Conservation (phyloP, 179 eudicot genomes). For the Patellifolia procumbens region DNA sequence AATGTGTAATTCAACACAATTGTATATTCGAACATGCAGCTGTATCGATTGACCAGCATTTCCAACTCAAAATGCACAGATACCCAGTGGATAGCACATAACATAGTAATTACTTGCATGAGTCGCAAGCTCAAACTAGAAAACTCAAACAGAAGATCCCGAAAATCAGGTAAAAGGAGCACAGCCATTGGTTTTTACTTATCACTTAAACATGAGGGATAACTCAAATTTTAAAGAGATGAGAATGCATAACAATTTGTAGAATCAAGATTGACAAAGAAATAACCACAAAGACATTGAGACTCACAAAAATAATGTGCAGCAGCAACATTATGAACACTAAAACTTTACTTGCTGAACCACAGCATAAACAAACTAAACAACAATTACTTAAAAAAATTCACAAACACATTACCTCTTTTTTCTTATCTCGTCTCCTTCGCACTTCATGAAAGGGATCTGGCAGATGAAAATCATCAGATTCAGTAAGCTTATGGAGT, state of each 20-base stretch:
- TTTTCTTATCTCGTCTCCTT: conserved; percentile 78
- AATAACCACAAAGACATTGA: background rate
- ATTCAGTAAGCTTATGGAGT: background rate
- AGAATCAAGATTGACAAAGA: background rate
- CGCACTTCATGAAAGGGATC: conserved; percentile 95
- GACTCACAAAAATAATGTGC: background rate
- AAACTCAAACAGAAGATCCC: background rate
- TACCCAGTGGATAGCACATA: background rate
- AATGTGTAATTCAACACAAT: too few relatives aligned
- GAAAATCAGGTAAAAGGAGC: background rate
- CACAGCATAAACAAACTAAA: background rate
- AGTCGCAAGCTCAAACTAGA: background rate
- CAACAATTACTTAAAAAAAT: background rate
- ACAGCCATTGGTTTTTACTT: background rate
- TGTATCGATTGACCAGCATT: background rate
- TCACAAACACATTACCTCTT: conserved; percentile 54
- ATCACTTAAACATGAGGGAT: background rate
- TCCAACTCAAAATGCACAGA: background rate
- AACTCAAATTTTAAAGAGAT: background rate
- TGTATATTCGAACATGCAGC: background rate
- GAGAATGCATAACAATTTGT: background rate
- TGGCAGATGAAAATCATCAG: conserved; percentile 31
- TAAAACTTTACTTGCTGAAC: background rate
- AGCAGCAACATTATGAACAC: background rate
- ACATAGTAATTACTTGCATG: background rate